Evolutionary conservation across 306 rosid species (phyloP).

Genomic region (Vigna unguiculata): DNA sequence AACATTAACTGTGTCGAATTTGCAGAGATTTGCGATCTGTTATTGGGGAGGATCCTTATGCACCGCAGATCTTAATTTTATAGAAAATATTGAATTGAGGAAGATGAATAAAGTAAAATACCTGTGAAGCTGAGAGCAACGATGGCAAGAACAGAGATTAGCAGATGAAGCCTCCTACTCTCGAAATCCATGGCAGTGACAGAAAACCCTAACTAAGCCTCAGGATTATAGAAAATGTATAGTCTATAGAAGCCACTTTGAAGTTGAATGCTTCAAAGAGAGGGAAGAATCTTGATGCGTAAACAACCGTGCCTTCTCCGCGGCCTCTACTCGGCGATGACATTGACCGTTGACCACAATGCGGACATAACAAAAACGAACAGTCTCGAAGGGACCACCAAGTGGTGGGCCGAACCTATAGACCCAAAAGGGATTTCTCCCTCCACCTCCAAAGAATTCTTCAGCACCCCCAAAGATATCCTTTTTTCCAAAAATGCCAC

Average conservation of each 20-base stretch:
- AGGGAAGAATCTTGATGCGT: constrained; percentile 16
- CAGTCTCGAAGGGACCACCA: not conserved
- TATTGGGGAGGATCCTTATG: not conserved
- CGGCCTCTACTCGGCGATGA: constrained; percentile 23
- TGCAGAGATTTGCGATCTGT: constrained; percentile 17
- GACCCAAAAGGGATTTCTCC: no score
- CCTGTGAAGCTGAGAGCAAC: constrained; percentile 78
- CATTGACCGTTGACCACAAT: constrained; percentile 36
- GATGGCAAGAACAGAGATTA: constrained; percentile 53
- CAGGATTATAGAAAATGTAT: not conserved
- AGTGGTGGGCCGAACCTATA: not conserved
- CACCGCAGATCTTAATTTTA: not conserved
- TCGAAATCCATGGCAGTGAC: constrained; percentile 61
- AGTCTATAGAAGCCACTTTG: not conserved
- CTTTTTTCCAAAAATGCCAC: no score
- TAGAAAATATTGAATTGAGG: not conserved
- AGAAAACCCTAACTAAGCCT: constrained; percentile 10
- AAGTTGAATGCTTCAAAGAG: constrained; percentile 36
- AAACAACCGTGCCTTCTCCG: constrained; percentile 11
- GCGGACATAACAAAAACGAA: not conserved
- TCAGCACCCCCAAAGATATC: no score
- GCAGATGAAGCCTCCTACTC: constrained; percentile 56
- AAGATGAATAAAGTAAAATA: constrained; percentile 25
- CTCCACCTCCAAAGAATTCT: no score
- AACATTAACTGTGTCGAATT: not conserved